Base-by-base conservation (phyloP, 805 yeast genomes). In the Saturnispora zaruensis region DNA sequence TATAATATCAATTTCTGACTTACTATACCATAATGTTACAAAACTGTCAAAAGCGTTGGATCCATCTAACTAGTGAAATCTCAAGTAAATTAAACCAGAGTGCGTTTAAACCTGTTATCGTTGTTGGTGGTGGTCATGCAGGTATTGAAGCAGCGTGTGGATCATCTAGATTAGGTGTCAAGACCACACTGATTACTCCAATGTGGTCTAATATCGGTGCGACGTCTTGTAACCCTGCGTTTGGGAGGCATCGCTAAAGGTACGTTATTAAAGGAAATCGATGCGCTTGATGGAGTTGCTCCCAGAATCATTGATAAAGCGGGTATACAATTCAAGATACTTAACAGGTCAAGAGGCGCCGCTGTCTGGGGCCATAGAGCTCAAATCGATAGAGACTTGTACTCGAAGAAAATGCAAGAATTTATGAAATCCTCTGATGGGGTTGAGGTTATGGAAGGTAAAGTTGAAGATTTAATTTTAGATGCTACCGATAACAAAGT, bases 211-310 rank as follows among this genome's bases (percentile, higher is more conserved):
- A 87, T 60, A 81, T 93, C 13, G 99, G 99, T 0, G 85, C 95
- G 0, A 93, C 97, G 20, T 88, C 96, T 1, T 93, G 99, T 65
- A 93, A 93, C 63, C 99, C 99, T 8, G 68, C 89, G 87, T 41
- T 87, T 89, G 84, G 99, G 99, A 34, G 99, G 99, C 54, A 90
- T 93, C 49, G 99, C 99, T 1, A 93, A 93, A 62, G 99, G 99
- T 14, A 91, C 96, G 0, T 69, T 93, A 40, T 69, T 93, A 36
- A 77, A 87, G 56, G 99, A 93, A 67, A 88, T 93, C 13, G 99
- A 93, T 70, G 98, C 99, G 0, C 69, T 93, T 42, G 99, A 91
- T 65, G 99, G 99, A 7, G 85, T 91, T 1, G 81, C 95, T 4
- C 81, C 90, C 0, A 72, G 77, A 51, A 79, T 93, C n/a, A 89